phyloP scores from a whole-genome alignment of 2,329 filamentous ascomycete species.

The Metarhizium robertsii region DNA sequence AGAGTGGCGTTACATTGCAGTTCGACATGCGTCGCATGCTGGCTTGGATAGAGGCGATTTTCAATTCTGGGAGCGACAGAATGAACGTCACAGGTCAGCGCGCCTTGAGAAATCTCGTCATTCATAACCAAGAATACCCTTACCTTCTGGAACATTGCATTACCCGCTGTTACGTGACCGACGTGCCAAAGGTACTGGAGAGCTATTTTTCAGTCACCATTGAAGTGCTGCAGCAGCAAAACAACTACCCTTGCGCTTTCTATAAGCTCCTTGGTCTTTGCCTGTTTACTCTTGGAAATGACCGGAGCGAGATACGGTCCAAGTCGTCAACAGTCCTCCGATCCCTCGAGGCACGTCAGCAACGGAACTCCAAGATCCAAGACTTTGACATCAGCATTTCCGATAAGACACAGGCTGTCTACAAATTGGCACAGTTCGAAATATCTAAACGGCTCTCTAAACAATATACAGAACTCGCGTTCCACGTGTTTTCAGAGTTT shows the following conservation, averaged over 20 bases:
- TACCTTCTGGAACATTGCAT: slow-evolving; percentile 86
- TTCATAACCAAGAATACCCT: slow-evolving; percentile 80
- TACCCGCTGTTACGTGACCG: slow-evolving; percentile 78
- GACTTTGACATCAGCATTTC: slow-evolving; percentile 98
- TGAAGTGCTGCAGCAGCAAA: slow-evolving; percentile 73
- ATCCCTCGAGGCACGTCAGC: slow-evolving; percentile 70
- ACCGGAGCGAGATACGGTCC: slow-evolving; percentile 78
- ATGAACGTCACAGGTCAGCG: slow-evolving; percentile 84
- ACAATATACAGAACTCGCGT: slow-evolving; percentile 81
- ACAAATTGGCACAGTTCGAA: slow-evolving; percentile 95
- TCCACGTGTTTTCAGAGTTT: slow-evolving; percentile 93
- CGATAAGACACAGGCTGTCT: slow-evolving; percentile 96
- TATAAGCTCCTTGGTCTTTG: slow-evolving; percentile 87
- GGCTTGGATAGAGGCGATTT: slow-evolving; percentile 91
- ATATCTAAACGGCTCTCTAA: slow-evolving; percentile 85
- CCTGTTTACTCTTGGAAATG: slow-evolving; percentile 85
- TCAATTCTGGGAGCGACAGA: slow-evolving; percentile 82
- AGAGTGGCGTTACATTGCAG: slow-evolving; percentile 76
- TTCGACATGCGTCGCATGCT: slow-evolving; percentile 92
- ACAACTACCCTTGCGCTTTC: slow-evolving; percentile 75
- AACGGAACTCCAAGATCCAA: slow-evolving; percentile 77
- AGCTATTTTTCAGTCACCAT: slow-evolving; percentile 94
- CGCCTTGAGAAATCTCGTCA: slow-evolving; percentile 80
- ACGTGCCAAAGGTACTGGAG: slow-evolving; percentile 73
- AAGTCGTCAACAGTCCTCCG: slow-evolving; percentile 78